Evolutionary conservation across 2,329 filamentous ascomycete species (phyloP), one percentile per base, ranked within the genome.

Genomic region (Colletotrichum spaethianum): DNA sequence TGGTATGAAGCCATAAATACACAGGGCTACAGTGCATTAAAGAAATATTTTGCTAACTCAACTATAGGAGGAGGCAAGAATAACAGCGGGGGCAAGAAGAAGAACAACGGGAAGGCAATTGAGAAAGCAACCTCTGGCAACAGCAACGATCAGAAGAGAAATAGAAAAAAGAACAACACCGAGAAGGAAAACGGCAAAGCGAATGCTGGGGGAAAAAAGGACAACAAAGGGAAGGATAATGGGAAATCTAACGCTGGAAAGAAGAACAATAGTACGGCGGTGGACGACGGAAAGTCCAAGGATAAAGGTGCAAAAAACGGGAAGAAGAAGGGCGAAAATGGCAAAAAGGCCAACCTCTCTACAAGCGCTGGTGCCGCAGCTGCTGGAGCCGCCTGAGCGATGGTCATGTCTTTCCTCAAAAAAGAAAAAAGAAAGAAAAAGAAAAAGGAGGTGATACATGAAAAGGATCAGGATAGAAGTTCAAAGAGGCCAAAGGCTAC

Each of bases 11-110:
- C 4, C 5, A 12, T 23, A 8, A 3, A 8, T 23, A 6, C 20
- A 11, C 11, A 26, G 23, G 12, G 12, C 0, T 16, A 26, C 1
- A 50, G 5, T 23, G 5, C 2, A 7, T n/a, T 11, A 0, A 6
- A 20, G n/a, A n/a, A 12, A 0, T 42, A n/a, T 23, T 1, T 8
- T 16, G n/a, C 36, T 52, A 20, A 63, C 11, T 8, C 3, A 14
- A 20, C 46, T 2, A 26, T 7, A 70, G 59, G 44, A 1, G 53
- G 38, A n/a, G 70, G 46, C 11, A 61, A 70, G n/a, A 64, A 67
- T 16, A 63, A 59, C 33, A 56, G 59, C 33, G 65, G 50, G 12
- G 64, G 12, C n/a, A 72, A 72, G 14, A 50, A 67, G 9, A 48
- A 70, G 28, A 52, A 57, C n/a, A 46, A 52, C 4, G 60, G 38